A percentile compares a stretch with the other conserved stretches of the same genome.
Evolutionary conservation across 179 eudicot species (phyloP).

Genomic region (Camellia oleifera): DNA sequence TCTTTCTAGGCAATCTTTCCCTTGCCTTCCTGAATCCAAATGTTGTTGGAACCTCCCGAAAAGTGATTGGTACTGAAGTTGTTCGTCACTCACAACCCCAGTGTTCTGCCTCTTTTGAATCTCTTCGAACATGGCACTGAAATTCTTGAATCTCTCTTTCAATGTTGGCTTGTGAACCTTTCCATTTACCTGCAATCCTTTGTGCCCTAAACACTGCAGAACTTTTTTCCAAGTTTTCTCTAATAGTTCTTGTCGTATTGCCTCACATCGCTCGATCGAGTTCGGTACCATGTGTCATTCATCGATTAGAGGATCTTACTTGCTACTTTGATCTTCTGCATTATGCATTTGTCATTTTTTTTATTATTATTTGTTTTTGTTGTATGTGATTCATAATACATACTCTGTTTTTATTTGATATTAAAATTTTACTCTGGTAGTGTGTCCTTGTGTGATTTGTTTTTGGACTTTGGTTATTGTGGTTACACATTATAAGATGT

Average conservation of each 20-base stretch:
- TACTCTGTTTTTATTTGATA: too few species aligned
- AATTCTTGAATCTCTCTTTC: constrained; percentile 75
- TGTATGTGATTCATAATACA: too few species aligned
- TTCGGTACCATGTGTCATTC: constrained; percentile 58
- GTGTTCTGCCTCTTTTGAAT: constrained; percentile 69
- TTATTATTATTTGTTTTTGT: too few species aligned
- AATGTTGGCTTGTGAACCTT: constrained; percentile 55
- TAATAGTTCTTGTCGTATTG: constrained; percentile 74
- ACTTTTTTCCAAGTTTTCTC: constrained; percentile 66
- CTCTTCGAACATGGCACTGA: constrained; percentile 66
- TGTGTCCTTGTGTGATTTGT: too few species aligned
- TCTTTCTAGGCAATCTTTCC: not conserved
- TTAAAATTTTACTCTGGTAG: too few species aligned
- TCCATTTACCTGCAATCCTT: constrained; percentile 55
- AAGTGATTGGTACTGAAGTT: constrained; percentile 63
- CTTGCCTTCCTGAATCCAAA: constrained; percentile 45
- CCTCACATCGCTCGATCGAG: constrained; percentile 58
- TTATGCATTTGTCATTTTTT: constrained; percentile 66
- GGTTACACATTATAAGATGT: too few species aligned
- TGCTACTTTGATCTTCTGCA: constrained; percentile 69
- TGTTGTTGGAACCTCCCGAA: constrained; percentile 51
- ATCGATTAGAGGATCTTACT: constrained; percentile 48
- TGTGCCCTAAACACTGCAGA: constrained; percentile 56
- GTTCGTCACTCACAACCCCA: constrained; percentile 93
- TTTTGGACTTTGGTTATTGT: too few species aligned